Conservation (phyloP, 768 basidiomycete species). For the Phanerochaete sordida region DNA sequence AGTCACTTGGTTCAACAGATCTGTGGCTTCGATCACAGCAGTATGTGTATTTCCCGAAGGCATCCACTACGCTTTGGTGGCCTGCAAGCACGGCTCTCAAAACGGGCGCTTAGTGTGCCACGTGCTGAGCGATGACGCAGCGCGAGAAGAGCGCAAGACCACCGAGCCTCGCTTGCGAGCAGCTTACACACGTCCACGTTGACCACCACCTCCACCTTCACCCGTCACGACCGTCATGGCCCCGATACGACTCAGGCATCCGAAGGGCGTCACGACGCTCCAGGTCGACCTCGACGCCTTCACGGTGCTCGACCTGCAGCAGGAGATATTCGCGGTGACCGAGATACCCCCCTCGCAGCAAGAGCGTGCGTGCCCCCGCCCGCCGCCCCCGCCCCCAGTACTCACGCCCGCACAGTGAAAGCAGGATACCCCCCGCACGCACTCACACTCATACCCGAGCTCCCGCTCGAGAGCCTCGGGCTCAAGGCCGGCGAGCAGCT, state of each 20-base stretch:
- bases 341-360: constrained; percentile 76
- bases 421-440: constrained; percentile 81
- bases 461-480: constrained; percentile 74
- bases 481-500: constrained; percentile 81
- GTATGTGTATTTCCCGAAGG: too few species aligned
- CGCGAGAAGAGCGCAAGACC: background rate
- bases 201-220: too few species aligned
- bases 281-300: constrained; percentile 57
- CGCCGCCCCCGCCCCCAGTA: background rate
- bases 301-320: constrained; percentile 74
- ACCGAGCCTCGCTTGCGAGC: too few species aligned
- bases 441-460: constrained; percentile 68
- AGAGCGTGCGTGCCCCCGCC: constrained; percentile 52
- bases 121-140: background rate
- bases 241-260: constrained; percentile 76
- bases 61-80: background rate
- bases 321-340: constrained; percentile 60
- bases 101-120: background rate
- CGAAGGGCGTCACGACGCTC: constrained; percentile 78
- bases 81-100: background rate
- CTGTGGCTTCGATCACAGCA: too few species aligned
- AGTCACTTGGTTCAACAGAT: too few species aligned
- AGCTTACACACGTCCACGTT: background rate
- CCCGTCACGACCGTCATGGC: constrained; percentile 43
- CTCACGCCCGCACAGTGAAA: constrained; percentile 47